Base-by-base conservation (phyloP, 2,329 filamentous ascomycete genomes). In the Macrophomina phaseolina region DNA sequence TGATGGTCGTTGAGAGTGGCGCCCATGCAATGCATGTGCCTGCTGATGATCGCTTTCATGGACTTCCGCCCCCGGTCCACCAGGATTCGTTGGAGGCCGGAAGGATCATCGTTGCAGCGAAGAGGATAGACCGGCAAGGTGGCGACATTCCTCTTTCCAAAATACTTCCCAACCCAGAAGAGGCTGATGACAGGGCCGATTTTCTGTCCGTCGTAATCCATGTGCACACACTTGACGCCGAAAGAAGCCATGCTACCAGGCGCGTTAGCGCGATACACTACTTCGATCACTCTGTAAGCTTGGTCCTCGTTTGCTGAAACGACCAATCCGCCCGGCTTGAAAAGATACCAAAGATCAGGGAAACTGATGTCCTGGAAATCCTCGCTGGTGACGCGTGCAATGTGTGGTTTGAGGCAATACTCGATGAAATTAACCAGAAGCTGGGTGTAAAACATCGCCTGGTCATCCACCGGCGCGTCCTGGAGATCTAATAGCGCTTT, bases 121-220 rank as follows among this genome's bases (percentile, higher is more conserved):
- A 78, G 62, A 1, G 75, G 77, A 42, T 75, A 77, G 0, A 77
- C 66, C 0, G 69, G 62, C 0, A 79, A 68, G 0, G 72, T 69
- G 0, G 68, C 69, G 11, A 78, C 61, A 0, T 55, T 51, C 51
- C 68, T 75, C 28, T 73, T 70, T 4, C 74, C 73, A 0, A 74
- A 74, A 49, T 72, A 79, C 2, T 62, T 64, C 4, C 58, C 36
- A 46, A 79, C 69, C 0, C 66, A 18, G n/a, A 77, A 73, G 0
- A 7, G 62, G 1, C 67, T 70, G 1, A 2, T 11, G 0, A 77
- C 73, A 0, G 76, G 76, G 0, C 76, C 76, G 1, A 77, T 56
- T 1, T 62, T 23, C 4, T 70, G 70, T 0, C 77, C 77, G 40
- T 79, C 75, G 61, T 77, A 79, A 61, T 78, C 71, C 16, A 77